These are phyloP conservation scores for Blastocystis sp. DNA, from an alignment of 352 stramenopile genomes.

Conservation along the genomic window DNA sequence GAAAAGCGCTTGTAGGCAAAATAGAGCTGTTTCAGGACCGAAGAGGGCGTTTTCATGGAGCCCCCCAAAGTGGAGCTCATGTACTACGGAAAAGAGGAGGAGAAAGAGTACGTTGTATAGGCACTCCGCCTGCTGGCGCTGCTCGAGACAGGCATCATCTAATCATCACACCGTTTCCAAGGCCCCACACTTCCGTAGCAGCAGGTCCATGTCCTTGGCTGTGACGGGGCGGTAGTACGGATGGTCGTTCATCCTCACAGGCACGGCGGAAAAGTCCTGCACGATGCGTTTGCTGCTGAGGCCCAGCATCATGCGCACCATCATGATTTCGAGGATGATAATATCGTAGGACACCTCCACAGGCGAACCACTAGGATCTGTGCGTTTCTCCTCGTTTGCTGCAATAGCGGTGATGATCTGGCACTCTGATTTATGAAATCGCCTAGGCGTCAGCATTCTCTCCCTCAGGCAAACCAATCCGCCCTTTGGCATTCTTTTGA, in stretches of 20 bases:
- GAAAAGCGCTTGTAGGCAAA: background rate
- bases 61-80: too few relatives aligned
- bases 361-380: too few relatives aligned
- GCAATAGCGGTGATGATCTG: background rate
- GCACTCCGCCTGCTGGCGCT: background rate
- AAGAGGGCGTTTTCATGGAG: too few relatives aligned
- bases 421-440: constrained; percentile 50
- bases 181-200: background rate
- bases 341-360: background rate
- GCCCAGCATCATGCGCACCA: background rate
- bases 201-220: background rate
- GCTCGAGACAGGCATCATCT: background rate
- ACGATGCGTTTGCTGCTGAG: background rate
- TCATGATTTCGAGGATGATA: background rate
- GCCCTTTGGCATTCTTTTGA: constrained; percentile 63
- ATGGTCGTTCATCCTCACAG: background rate
- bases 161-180: background rate
- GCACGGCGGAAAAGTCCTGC: background rate
- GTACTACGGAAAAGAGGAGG: too few relatives aligned
- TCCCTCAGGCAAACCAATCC: constrained; percentile 11
- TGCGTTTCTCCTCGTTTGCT: background rate
- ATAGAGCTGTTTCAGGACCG: background rate
- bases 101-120: too few relatives aligned
- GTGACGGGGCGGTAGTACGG: background rate
- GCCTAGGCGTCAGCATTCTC: background rate